Percentiles rank a stretch among this genome's conserved stretches.
Conservation (phyloP, 2,329 filamentous ascomycete species). For the Acrocalymma vagum region DNA sequence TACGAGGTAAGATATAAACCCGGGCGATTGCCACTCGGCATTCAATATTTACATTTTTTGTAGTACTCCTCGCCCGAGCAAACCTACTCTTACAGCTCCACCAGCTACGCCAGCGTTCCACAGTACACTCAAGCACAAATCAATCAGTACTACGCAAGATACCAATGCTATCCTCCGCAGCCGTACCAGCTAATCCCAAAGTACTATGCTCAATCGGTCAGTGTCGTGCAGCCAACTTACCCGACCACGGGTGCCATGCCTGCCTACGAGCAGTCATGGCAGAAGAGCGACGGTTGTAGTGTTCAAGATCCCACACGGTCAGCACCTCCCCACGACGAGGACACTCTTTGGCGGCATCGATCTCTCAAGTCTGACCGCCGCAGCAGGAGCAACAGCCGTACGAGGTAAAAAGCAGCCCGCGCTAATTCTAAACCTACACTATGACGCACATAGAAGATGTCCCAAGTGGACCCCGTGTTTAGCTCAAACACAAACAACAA, state of each 20-base stretch:
- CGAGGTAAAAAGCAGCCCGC: slow-evolving; percentile 16
- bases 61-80: slow-evolving; percentile 32
- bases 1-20: slow-evolving; percentile 29
- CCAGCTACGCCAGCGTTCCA: slow-evolving; percentile 26
- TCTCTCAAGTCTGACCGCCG: background rate
- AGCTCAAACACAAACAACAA: no score
- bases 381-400: slow-evolving; percentile 8
- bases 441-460: no score
- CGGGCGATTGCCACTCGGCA: no score
- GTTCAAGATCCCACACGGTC: background rate
- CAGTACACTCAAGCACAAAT: slow-evolving; percentile 44
- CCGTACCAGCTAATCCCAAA: slow-evolving; percentile 36
- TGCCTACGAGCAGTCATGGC: slow-evolving; percentile 1
- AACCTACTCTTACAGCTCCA: slow-evolving; percentile 24
- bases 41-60: background rate
- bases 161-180: slow-evolving; percentile 38
- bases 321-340: background rate
- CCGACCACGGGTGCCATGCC: slow-evolving; percentile 2
- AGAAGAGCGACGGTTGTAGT: background rate
- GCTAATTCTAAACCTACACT: slow-evolving; percentile 4
- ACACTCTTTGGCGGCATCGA: no score
- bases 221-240: slow-evolving; percentile 17
- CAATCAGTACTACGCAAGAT: slow-evolving; percentile 38
- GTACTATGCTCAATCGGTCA: slow-evolving; percentile 25
- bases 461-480: no score